phyloP scores from a whole-genome alignment of 805 yeast species.

The Metschnikowia anglica region DNA sequence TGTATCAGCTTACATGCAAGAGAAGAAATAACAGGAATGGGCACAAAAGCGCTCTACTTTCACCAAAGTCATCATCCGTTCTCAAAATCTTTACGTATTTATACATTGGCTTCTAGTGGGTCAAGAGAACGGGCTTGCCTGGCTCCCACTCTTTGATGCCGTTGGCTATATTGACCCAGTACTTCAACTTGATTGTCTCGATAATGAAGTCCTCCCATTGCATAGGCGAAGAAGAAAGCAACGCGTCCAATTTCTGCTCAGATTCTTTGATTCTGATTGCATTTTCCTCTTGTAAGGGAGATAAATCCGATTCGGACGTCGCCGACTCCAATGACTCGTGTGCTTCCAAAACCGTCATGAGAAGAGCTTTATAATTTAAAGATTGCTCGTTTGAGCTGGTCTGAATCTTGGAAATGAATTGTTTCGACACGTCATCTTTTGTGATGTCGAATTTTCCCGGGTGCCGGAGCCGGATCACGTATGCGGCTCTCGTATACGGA shows the following conservation, averaged over 20 bases:
- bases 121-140: constrained; percentile 61
- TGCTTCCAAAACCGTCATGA: constrained; percentile 77
- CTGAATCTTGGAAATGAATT: constrained; percentile 44
- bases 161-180: constrained; percentile 76
- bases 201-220: constrained; percentile 60
- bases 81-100: too few relatives aligned
- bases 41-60: too few relatives aligned
- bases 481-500: constrained; percentile 61
- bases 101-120: constrained; percentile 45
- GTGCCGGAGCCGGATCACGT: constrained; percentile 35
- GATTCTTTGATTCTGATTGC: constrained; percentile 50
- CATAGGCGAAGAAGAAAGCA: constrained; percentile 40
- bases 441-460: constrained; percentile 50
- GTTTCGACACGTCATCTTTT: constrained; percentile 53
- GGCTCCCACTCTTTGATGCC: constrained; percentile 79
- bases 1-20: too few relatives aligned
- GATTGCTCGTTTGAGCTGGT: constrained; percentile 30
- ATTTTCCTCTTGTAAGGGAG: constrained; percentile 52
- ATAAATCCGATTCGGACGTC: constrained; percentile 55
- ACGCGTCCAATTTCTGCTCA: constrained; percentile 44
- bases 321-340: constrained; percentile 81
- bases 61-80: too few relatives aligned
- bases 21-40: too few relatives aligned
- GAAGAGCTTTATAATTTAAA: constrained; percentile 49
- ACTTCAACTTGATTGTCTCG: constrained; percentile 71